Evolutionary conservation across 257 asterid genomes (phyloP).

Genomic region (Solanum chiquidenum): DNA sequence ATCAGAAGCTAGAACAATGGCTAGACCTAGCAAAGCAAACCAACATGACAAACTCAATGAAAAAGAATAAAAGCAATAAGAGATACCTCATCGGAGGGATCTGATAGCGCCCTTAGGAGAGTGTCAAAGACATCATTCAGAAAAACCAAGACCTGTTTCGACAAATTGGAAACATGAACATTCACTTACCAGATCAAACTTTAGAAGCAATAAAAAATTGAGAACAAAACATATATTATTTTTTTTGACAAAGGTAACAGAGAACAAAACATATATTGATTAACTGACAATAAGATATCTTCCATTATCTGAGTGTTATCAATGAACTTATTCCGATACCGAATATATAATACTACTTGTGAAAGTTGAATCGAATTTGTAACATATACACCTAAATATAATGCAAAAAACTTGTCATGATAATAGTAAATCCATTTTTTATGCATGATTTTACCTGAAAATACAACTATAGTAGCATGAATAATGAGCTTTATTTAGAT

Average conservation of each 20-base stretch:
- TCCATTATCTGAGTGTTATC: background rate
- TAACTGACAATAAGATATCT: background rate
- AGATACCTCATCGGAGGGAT: constrained; percentile 80
- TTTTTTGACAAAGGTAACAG: too few relatives aligned
- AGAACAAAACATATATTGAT: background rate
- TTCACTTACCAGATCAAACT: background rate
- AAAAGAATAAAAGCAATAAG: background rate
- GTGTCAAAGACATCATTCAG: constrained; percentile 62
- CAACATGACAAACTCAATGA: background rate
- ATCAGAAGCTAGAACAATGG: background rate
- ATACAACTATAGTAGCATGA: background rate
- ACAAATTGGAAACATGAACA: constrained; percentile 1
- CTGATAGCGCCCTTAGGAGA: constrained; percentile 64
- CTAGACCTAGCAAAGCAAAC: background rate
- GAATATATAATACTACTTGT: background rate
- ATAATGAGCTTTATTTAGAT: background rate
- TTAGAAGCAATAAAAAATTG: background rate
- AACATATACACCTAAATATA: background rate
- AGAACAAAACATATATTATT: background rate
- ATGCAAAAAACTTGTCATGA: background rate
- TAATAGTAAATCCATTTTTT: background rate
- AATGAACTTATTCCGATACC: background rate
- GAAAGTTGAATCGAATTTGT: background rate
- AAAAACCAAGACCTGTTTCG: constrained; percentile 57
- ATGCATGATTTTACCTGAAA: background rate